phyloP scores from a whole-genome alignment of 2,329 filamentous ascomycete genomes.

The Fusarium sp. region DNA sequence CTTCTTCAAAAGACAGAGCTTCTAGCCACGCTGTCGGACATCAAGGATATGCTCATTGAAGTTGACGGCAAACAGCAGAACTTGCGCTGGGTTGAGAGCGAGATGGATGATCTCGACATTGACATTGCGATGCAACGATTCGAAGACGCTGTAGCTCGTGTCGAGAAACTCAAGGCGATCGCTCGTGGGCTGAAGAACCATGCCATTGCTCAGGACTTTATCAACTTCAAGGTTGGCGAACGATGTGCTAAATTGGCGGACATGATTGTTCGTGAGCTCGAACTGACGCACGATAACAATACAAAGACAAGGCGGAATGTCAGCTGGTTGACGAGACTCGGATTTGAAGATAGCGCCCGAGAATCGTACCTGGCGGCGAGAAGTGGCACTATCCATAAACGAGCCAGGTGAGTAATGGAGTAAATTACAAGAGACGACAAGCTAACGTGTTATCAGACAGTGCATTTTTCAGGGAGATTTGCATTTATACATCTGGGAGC shows the following conservation, averaged over 20 bases:
- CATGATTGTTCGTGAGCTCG: constrained; percentile 79
- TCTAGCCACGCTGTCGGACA: constrained; percentile 79
- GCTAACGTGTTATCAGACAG: constrained; percentile 66
- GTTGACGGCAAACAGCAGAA: constrained; percentile 97
- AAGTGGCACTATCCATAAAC: constrained; percentile 79
- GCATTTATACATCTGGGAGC: constrained; percentile 91
- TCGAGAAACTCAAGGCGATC: constrained; percentile 85
- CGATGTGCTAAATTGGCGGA: constrained; percentile 80
- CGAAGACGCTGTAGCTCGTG: constrained; percentile 81
- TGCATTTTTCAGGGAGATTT: constrained; percentile 96
- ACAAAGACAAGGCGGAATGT: constrained; percentile 83
- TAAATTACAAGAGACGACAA: background rate
- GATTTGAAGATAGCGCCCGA: constrained; percentile 88
- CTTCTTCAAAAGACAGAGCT: constrained; percentile 82
- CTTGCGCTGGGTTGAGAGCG: constrained; percentile 91
- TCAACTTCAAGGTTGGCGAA: constrained; percentile 90
- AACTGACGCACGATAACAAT: constrained; percentile 80
- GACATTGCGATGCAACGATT: constrained; percentile 92
- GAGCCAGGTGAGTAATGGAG: constrained; percentile 71
- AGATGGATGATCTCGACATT: constrained; percentile 96
- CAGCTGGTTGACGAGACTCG: constrained; percentile 84
- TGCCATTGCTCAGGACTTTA: constrained; percentile 87
- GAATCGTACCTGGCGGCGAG: constrained; percentile 87
- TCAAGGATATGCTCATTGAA: constrained; percentile 91
- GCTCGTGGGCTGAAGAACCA: constrained; percentile 87